Percentiles rank a stretch among this genome's conserved stretches.
phyloP scores from a whole-genome alignment of 2,329 filamentous ascomycete genomes.

The Chaetomium olivaceum region DNA sequence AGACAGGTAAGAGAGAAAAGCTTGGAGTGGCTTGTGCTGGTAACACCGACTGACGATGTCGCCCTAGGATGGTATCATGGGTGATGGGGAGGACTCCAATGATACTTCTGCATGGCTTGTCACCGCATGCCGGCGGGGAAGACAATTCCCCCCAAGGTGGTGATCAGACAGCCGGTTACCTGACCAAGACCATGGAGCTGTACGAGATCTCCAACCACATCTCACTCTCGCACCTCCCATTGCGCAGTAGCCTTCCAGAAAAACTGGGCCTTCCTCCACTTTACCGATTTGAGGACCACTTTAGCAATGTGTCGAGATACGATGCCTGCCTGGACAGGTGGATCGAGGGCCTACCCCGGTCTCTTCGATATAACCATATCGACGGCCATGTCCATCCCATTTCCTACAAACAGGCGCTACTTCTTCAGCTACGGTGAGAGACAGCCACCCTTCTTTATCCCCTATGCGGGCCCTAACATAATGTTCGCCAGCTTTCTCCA shows the following conservation, averaged over 20 bases:
- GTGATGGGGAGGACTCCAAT: not conserved
- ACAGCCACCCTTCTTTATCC: no score
- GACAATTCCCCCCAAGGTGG: no score
- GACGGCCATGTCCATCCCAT: not conserved
- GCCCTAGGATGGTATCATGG: constrained; percentile 1
- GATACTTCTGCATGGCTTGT: not conserved
- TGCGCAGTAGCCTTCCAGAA: not conserved
- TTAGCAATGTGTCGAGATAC: not conserved
- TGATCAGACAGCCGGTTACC: not conserved
- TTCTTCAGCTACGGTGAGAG: constrained; percentile 5
- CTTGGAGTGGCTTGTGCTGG: not conserved
- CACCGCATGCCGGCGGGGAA: not conserved
- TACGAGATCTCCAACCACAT: constrained; percentile 7
- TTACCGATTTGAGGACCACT: not conserved
- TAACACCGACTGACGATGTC: not conserved
- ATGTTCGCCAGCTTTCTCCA: not conserved
- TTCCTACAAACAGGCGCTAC: not conserved
- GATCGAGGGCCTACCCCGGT: not conserved
- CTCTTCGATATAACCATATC: not conserved
- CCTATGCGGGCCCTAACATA: no score
- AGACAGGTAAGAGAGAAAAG: not conserved
- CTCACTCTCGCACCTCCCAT: not conserved
- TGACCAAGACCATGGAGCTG: not conserved
- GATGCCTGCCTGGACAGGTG: constrained; percentile 4
- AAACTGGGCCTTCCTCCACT: not conserved